Conservation (phyloP, 352 stramenopile genomes). For the Phytophthora multivora region DNA sequence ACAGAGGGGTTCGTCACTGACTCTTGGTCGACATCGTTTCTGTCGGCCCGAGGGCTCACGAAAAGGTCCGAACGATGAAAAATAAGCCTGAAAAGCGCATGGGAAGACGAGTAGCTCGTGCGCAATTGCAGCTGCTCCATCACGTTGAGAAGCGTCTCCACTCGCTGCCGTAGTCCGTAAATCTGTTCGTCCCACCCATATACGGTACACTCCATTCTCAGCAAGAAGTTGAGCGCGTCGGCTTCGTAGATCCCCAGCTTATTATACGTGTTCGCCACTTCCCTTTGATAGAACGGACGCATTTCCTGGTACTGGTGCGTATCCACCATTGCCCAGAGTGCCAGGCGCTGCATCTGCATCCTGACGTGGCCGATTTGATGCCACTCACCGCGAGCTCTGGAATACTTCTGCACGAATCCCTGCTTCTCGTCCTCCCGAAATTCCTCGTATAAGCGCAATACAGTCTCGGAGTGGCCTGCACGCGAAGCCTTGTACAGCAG, state of each 20-base stretch:
- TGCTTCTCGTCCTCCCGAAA: conserved; percentile 44
- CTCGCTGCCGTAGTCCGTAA: conserved; percentile 33
- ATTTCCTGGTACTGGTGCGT: conserved; percentile 33
- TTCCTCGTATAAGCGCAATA: conserved; percentile 44
- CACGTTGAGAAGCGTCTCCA: conserved; percentile 48
- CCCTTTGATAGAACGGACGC: conserved; percentile 44
- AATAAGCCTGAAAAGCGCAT: conserved; percentile 67
- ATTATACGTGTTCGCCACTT: conserved; percentile 55
- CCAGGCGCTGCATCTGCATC: conserved; percentile 64
- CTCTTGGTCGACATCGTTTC: not conserved
- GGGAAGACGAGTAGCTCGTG: conserved; percentile 67
- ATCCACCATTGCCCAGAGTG: conserved; percentile 70
- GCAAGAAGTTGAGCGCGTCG: conserved; percentile 68
- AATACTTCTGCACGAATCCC: conserved; percentile 20
- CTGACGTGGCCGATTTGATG: conserved; percentile 42
- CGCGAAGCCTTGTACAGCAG: conserved; percentile 69
- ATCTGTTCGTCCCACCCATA: conserved; percentile 43
- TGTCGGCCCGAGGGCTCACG: conserved; percentile 15
- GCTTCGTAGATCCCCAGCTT: conserved; percentile 52
- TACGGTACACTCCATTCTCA: conserved; percentile 65
- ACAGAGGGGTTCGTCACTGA: conserved; percentile 2
- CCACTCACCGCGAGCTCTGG: conserved; percentile 44
- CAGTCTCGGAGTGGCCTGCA: conserved; percentile 34
- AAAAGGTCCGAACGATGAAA: conserved; percentile 57
- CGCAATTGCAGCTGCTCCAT: conserved; percentile 45